Conservation (phyloP, 306 rosid genomes). For the Albizia julibrissin region DNA sequence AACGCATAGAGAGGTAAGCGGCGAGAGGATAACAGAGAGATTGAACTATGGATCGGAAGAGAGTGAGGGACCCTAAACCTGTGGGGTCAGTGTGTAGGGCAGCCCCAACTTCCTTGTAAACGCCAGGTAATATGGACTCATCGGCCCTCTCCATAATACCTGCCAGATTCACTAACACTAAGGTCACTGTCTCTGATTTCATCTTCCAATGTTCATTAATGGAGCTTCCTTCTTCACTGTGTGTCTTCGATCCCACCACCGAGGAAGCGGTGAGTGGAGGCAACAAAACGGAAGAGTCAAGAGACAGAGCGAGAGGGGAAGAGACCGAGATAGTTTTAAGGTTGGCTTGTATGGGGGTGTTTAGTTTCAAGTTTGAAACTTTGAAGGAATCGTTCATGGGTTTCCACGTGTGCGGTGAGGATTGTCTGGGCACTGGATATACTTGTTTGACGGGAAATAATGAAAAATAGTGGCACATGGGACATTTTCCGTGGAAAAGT, state of each 20-base stretch:
- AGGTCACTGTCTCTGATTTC: conserved; percentile 62
- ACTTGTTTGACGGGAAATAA: neutral
- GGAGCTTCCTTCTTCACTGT: neutral
- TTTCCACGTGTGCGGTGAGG: neutral
- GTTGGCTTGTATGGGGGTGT: neutral
- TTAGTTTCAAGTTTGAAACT: neutral
- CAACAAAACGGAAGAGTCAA: no score
- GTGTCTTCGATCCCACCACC: neutral
- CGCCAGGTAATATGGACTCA: conserved; percentile 76
- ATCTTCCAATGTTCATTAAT: conserved; percentile 29
- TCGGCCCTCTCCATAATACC: conserved; percentile 78
- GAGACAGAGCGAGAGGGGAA: neutral
- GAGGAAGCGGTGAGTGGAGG: neutral
- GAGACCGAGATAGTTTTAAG: neutral
- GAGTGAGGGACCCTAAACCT: conserved; percentile 75
- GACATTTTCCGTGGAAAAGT: no score
- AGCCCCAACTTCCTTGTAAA: conserved; percentile 71
- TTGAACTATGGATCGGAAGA: conserved; percentile 77
- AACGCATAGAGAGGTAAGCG: conserved; percentile 36
- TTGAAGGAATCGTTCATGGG: neutral
- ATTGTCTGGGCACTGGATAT: neutral
- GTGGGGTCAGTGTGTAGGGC: conserved; percentile 80
- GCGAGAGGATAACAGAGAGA: conserved; percentile 75
- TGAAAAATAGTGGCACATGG: no score
- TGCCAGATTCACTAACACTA: conserved; percentile 69